Base-by-base conservation (phyloP, 176 grass and related monocot genomes). In the Ananas comosus region DNA sequence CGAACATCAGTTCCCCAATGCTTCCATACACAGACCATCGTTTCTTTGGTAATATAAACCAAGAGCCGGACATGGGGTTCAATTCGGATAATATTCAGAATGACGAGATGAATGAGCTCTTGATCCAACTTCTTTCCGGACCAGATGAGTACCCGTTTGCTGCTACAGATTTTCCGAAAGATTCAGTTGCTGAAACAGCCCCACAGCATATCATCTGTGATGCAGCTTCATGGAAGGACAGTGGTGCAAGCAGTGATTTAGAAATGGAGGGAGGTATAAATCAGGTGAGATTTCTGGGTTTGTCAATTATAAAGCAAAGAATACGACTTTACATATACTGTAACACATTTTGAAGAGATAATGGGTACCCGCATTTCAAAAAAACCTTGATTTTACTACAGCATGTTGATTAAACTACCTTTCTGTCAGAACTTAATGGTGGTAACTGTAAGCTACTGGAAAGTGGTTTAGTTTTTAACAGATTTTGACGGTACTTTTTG, bases 221-320 rank as follows among this genome's bases (percentile, higher is more conserved):
- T 33, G 64, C 73, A 47, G 64, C 24, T 53, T 76, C 64, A 53
- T 66, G 63, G 49, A 75, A 53, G 50, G 73, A 76, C 53, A 67
- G 64, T 61, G 65, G 29, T 9, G 24, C 75, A 11, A 48, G 66
- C 53, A 77, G 75, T 29, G 75, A 77, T 63, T 24, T 69, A 50
- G 75, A 77, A n/a, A 67, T 11, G 18, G 73, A 76, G 42, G 23
- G 48, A 33, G 17, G n/a, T 11, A 59, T 63, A 10, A 11, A 42
- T 29, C 75, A 77, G 75, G 66, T 77, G 52, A 77, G 13, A 13
- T 24, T 77, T 10, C 10, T 13, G 16, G 56, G 6, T n/a, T 9
- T 61, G 16, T 18, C 56, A 61, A 61, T 61, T 61, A 0, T 61
- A 61, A 18, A 61, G 56, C 56, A 61, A 61, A 16, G 9, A 56